Evolutionary conservation across 2,329 filamentous ascomycete genomes (phyloP).

Genomic region (Gliomastix tumulicola): DNA sequence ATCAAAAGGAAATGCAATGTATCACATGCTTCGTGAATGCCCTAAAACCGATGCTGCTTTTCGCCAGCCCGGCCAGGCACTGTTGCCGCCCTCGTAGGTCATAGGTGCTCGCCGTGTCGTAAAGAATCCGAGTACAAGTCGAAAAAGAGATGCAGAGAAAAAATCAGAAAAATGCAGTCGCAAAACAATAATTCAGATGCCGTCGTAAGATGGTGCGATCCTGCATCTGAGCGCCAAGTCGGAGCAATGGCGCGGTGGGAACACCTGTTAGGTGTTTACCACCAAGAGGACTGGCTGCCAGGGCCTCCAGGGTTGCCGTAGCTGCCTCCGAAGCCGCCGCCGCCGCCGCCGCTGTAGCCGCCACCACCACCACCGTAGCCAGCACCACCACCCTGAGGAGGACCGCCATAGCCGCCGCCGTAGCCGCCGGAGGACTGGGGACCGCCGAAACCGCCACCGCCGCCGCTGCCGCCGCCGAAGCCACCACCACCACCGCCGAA

Average conservation of each 20-base stretch:
- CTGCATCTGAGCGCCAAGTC: too few species aligned
- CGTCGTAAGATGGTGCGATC: too few species aligned
- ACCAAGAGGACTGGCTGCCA: slow-evolving; percentile 64
- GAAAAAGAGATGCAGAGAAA: slow-evolving; percentile 13
- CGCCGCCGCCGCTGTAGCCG: slow-evolving; percentile 31
- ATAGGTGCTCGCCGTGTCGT: slow-evolving; percentile 32
- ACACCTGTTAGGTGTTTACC: slow-evolving; percentile 34
- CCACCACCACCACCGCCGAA: slow-evolving; percentile 51
- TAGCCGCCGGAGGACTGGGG: slow-evolving; percentile 23
- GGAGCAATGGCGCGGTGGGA: slow-evolving; percentile 9
- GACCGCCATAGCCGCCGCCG: slow-evolving; percentile 37
- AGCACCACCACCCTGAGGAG: slow-evolving; percentile 18
- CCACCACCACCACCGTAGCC: slow-evolving; percentile 27
- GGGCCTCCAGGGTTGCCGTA: slow-evolving; percentile 65
- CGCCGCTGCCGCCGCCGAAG: slow-evolving; percentile 33
- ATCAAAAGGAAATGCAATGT: slow-evolving; percentile 36
- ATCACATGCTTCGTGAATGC: slow-evolving; percentile 35
- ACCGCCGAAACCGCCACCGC: slow-evolving; percentile 21
- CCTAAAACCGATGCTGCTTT: slow-evolving; percentile 27
- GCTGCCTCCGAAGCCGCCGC: slow-evolving; percentile 37
- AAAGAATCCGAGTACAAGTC: slow-evolving; percentile 12
- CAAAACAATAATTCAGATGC: too few species aligned
- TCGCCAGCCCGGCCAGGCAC: slow-evolving; percentile 19
- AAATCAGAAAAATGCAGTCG: slow-evolving; percentile 8
- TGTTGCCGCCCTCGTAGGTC: slow-evolving; percentile 20